A percentile compares a stretch with the other conserved stretches of the same genome.
Conservation (phyloP, 192 early-diverging fungal species). For the Coemansia sp. region DNA sequence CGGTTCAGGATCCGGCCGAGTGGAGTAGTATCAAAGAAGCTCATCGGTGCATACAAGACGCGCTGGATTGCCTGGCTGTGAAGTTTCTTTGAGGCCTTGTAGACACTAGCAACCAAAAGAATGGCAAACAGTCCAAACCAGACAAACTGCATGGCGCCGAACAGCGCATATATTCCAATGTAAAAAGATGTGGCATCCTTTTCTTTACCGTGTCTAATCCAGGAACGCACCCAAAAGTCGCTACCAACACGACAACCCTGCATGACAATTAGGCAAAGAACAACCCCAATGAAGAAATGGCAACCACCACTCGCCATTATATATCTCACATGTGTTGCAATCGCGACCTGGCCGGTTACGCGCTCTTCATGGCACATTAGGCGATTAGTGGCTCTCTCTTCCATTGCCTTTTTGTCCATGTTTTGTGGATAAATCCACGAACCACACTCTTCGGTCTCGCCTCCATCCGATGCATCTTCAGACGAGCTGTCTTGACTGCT, state of each 20-base stretch:
- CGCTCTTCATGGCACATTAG: slow-evolving; percentile 86
- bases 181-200: slow-evolving; percentile 41
- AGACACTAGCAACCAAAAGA: slow-evolving; percentile 21
- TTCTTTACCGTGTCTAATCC: slow-evolving; percentile 53
- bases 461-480: background rate
- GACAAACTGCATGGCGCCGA: slow-evolving; percentile 63
- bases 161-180: slow-evolving; percentile 66
- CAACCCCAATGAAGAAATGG: slow-evolving; percentile 15
- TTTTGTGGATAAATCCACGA: background rate
- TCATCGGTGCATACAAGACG: slow-evolving; percentile 65
- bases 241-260: slow-evolving; percentile 47
- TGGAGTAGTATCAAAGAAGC: slow-evolving; percentile 78
- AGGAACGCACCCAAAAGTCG: slow-evolving; percentile 67
- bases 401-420: background rate
- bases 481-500: background rate
- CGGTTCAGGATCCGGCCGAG: slow-evolving; percentile 73
- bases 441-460: background rate
- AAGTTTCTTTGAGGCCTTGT: slow-evolving; percentile 58
- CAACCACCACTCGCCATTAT: slow-evolving; percentile 47
- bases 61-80: slow-evolving; percentile 77
- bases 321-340: slow-evolving; percentile 60
- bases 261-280: slow-evolving; percentile 27
- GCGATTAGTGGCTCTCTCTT: slow-evolving; percentile 13
- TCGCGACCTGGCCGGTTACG: slow-evolving; percentile 65
- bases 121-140: slow-evolving; percentile 38